phyloP scores from a whole-genome alignment of 495 filamentous ascomycete species.

The Penicillium cinerascens region DNA sequence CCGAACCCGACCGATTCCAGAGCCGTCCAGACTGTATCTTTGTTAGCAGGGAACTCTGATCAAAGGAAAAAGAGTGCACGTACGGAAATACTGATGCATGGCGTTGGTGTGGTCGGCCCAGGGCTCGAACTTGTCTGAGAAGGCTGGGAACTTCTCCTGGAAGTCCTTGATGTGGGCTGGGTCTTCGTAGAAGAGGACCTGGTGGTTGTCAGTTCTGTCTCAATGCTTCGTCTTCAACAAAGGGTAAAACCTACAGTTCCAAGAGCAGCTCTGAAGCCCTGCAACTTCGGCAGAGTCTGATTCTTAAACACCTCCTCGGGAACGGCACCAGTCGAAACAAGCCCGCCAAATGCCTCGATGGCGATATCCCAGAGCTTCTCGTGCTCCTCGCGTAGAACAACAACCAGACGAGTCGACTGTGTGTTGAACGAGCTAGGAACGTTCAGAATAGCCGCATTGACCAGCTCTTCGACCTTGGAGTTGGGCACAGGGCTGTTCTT shows the following conservation, averaged over 20 bases:
- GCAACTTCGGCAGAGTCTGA: slow-evolving; percentile 44
- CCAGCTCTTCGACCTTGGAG: slow-evolving; percentile 47
- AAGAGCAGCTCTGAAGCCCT: slow-evolving; percentile 41
- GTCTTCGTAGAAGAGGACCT: slow-evolving; percentile 55
- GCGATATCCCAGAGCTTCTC: slow-evolving; percentile 50
- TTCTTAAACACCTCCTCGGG: slow-evolving; percentile 42
- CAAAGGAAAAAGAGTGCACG: slow-evolving; percentile 5
- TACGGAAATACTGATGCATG: slow-evolving; percentile 54
- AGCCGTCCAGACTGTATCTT: slow-evolving; percentile 45
- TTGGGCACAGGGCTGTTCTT: slow-evolving; percentile 46
- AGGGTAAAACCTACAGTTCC: slow-evolving; percentile 43
- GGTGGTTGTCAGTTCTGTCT: not conserved
- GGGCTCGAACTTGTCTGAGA: slow-evolving; percentile 41
- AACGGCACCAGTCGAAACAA: slow-evolving; percentile 32
- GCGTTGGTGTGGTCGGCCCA: slow-evolving; percentile 54
- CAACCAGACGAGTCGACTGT: slow-evolving; percentile 48
- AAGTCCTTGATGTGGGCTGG: slow-evolving; percentile 38
- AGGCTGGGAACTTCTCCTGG: slow-evolving; percentile 43
- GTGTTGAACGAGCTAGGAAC: slow-evolving; percentile 54
- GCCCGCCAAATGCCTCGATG: slow-evolving; percentile 34
- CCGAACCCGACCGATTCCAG: slow-evolving; percentile 51
- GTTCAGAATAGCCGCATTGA: slow-evolving; percentile 44
- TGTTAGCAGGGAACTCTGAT: not conserved
- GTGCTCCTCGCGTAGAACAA: slow-evolving; percentile 48
- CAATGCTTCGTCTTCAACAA: too few species aligned